phyloP scores from a whole-genome alignment of 2,329 filamentous ascomycete species.

The Fusarium globosum region DNA sequence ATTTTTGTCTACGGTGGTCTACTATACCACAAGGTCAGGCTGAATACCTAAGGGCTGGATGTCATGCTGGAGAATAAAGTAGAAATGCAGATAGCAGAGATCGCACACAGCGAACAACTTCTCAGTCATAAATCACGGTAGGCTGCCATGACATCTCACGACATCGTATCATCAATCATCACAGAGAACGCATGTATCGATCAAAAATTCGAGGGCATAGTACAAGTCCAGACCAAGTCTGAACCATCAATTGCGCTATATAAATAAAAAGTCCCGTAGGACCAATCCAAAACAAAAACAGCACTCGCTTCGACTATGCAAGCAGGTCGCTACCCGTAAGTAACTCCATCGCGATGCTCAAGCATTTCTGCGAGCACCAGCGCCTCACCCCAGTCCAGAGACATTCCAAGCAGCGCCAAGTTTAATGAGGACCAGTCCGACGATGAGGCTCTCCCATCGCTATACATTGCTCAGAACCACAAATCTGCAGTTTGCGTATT shows the following conservation, averaged over 20 bases:
- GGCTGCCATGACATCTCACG: no score
- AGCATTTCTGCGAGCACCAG: constrained; percentile 45
- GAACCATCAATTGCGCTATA: constrained; percentile 9
- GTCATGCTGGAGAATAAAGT: rapidly evolving
- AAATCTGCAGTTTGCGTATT: constrained; percentile 44
- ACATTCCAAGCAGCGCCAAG: constrained; percentile 33
- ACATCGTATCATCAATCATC: no score
- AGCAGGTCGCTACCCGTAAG: constrained; percentile 16
- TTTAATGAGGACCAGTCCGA: constrained; percentile 54
- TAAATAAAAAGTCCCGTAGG: constrained; percentile 4
- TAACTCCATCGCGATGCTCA: constrained; percentile 39
- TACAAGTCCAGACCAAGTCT: background rate
- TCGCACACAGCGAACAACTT: background rate
- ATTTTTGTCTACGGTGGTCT: rapidly evolving
- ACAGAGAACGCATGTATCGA: background rate
- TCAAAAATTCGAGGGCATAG: background rate
- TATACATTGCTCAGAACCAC: constrained; percentile 39
- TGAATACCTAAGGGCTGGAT: background rate
- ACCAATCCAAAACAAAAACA: constrained; percentile 20
- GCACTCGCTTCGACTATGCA: constrained; percentile 39
- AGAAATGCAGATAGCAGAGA: no score
- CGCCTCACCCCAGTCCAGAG: constrained; percentile 11
- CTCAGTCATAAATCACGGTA: no score
- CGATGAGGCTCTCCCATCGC: constrained; percentile 47
- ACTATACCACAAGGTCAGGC: no score